A percentile compares a stretch with the other conserved stretches of the same genome.
These are phyloP conservation scores for Aspergillus pseudonomiae DNA, from an alignment of 2,329 filamentous ascomycete species.

Conservation along the genomic window DNA sequence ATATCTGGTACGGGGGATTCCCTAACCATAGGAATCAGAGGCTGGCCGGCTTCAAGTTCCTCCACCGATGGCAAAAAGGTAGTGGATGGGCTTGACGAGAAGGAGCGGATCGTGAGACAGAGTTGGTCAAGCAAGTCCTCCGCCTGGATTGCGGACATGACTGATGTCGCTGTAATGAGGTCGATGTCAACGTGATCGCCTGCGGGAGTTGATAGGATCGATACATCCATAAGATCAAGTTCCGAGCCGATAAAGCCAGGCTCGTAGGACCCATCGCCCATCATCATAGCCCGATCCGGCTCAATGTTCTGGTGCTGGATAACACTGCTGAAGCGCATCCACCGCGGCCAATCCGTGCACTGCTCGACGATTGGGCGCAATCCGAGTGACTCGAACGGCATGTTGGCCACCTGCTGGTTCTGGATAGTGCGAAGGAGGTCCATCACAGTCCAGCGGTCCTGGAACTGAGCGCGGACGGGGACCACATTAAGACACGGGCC, in stretches of 20 bases:
- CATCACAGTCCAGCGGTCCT: background rate
- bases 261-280: background rate
- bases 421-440: background rate
- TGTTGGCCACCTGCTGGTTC: background rate
- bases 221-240: background rate
- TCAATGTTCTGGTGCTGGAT: background rate
- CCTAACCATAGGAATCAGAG: background rate
- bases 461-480: background rate
- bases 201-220: background rate
- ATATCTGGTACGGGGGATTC: background rate
- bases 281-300: background rate
- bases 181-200: background rate
- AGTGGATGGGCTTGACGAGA: background rate
- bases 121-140: background rate
- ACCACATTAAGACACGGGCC: background rate
- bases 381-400: background rate
- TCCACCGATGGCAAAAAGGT: background rate
- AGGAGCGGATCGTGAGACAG: background rate
- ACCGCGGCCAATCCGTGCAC: background rate
- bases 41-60: background rate
- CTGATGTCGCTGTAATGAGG: background rate
- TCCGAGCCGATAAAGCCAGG: background rate
- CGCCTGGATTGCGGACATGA: background rate
- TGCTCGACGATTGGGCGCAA: background rate
- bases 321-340: background rate